Evolutionary conservation across 164 flowering plant species (phyloP).

Genomic region (Tetracentron sinense): DNA sequence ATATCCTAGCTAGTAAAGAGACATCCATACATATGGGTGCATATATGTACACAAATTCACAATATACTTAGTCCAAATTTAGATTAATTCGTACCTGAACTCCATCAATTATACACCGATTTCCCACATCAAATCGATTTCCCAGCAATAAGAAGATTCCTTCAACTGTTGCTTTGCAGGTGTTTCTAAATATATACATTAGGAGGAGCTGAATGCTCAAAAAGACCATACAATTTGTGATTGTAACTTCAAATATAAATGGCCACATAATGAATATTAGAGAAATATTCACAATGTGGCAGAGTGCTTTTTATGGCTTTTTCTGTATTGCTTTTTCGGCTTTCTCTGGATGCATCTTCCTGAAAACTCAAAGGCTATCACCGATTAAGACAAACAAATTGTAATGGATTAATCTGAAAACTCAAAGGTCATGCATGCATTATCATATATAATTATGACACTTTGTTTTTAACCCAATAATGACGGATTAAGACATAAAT

Average conservation of each 20-base stretch:
- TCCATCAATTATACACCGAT: conserved; percentile 58
- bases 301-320: conserved; percentile 66
- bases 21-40: not conserved
- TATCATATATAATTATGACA: too few species aligned
- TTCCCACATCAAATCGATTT: conserved; percentile 70
- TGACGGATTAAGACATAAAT: too few species aligned
- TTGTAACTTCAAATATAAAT: conserved; percentile 47
- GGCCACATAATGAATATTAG: conserved; percentile 42
- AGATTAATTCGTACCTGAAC: conserved; percentile 38
- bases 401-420: too few species aligned
- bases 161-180: conserved; percentile 57
- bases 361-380: conserved; percentile 14
- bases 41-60: not conserved
- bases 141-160: conserved; percentile 57
- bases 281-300: conserved; percentile 40
- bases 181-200: conserved; percentile 58
- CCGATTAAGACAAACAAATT: too few species aligned
- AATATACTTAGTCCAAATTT: too few species aligned
- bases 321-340: conserved; percentile 65
- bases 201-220: conserved; percentile 56
- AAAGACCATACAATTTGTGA: conserved; percentile 40
- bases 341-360: conserved; percentile 58
- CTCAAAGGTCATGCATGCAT: not conserved
- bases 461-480: conserved; percentile 63
- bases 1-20: not conserved